phyloP scores from a whole-genome alignment of 1,284 basidiomycete species.

The Naganishia sp. region DNA sequence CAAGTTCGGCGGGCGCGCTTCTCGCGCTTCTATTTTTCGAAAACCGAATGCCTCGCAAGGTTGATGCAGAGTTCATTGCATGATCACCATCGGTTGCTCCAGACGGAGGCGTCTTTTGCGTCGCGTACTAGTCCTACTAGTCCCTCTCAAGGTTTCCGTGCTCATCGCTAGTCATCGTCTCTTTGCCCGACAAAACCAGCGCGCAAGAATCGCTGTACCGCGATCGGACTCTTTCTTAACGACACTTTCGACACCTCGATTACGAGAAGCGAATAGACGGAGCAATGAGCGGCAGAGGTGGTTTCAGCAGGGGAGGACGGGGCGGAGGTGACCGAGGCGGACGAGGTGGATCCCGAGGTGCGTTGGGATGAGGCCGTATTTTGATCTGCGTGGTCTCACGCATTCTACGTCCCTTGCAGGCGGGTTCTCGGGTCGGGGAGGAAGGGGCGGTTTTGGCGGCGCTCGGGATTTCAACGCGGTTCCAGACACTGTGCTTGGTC shows the following conservation, averaged over 20 bases:
- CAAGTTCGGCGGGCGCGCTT: slow-evolving; percentile 3
- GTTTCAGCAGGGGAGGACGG: slow-evolving; percentile 49
- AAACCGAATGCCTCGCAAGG: slow-evolving; percentile 10
- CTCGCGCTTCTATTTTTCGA: slow-evolving; percentile 27
- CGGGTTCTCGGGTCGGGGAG: slow-evolving; percentile 55
- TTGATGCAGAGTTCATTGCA: slow-evolving; percentile 10
- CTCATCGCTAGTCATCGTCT: not conserved
- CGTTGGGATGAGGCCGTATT: slow-evolving; percentile 36
- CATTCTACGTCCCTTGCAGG: too few relatives aligned
- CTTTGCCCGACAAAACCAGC: not conserved
- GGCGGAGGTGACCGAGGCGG: slow-evolving; percentile 35
- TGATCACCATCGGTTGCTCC: not conserved
- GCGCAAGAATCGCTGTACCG: too few relatives aligned
- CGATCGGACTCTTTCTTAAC: too few relatives aligned
- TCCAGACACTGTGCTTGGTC: slow-evolving; percentile 79
- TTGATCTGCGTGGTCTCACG: slow-evolving; percentile 20
- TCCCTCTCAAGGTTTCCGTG: too few relatives aligned
- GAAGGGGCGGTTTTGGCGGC: slow-evolving; percentile 64
- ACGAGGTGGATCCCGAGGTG: slow-evolving; percentile 33
- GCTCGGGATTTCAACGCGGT: slow-evolving; percentile 60
- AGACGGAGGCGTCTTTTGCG: not conserved
- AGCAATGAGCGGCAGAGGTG: slow-evolving; percentile 53
- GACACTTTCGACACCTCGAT: not conserved
- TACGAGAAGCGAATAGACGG: too few relatives aligned
- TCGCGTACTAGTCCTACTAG: not conserved